phyloP scores from a whole-genome alignment of 306 rosid genomes.

The Fragaria iinumae region DNA sequence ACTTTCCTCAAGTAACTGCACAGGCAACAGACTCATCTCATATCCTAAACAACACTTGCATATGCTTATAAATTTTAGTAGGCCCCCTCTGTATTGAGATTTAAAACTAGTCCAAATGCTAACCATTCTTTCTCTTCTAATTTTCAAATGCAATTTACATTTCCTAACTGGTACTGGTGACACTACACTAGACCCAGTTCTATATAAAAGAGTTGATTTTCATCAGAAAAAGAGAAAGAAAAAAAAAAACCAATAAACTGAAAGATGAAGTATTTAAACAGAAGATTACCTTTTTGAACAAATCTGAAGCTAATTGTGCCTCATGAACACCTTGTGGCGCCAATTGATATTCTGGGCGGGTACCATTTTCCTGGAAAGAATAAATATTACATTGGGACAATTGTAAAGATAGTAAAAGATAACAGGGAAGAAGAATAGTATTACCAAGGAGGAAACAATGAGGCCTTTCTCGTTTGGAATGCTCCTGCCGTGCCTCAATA shows the following conservation, averaged over 20 bases:
- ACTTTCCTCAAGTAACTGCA: slow-evolving; percentile 59
- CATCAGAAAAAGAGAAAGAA: neutral
- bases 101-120: neutral
- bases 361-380: slow-evolving; percentile 66
- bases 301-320: slow-evolving; percentile 59
- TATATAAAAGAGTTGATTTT: neutral
- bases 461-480: slow-evolving; percentile 84
- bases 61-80: neutral
- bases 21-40: neutral
- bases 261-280: neutral
- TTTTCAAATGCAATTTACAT: neutral
- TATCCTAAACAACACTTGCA: neutral
- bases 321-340: slow-evolving; percentile 67
- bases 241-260: neutral
- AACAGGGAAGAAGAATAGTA: neutral
- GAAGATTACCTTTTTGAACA: slow-evolving; percentile 46
- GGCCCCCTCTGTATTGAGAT: neutral
- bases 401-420: neutral
- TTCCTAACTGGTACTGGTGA: neutral
- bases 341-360: slow-evolving; percentile 62
- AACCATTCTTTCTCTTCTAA: neutral
- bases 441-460: slow-evolving; percentile 75
- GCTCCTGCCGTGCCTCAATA: slow-evolving; percentile 86
- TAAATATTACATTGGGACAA: neutral
- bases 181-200: neutral